A percentile compares a stretch with the other conserved stretches of the same genome.
These are phyloP conservation scores for Pythium brassicae DNA, from an alignment of 352 stramenopile genomes.

Conservation along the genomic window DNA sequence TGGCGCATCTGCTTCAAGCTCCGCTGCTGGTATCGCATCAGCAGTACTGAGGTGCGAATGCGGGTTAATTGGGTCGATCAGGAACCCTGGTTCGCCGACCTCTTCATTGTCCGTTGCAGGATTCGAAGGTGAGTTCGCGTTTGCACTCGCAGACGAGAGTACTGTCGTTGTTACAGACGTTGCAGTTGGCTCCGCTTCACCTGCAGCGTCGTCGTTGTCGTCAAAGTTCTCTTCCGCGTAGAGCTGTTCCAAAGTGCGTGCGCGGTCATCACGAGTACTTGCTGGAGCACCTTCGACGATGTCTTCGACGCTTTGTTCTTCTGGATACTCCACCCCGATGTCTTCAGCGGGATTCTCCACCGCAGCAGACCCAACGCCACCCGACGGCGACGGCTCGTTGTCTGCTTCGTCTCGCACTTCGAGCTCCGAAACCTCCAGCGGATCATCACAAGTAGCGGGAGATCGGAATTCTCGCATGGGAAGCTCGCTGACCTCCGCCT, in stretches of 20 bases:
- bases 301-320: background rate
- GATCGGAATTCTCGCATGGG: background rate
- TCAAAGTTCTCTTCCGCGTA: constrained; percentile 37
- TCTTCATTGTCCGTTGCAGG: background rate
- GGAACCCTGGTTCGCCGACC: background rate
- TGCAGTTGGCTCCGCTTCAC: background rate
- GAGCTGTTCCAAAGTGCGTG: background rate
- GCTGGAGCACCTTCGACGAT: background rate
- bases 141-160: background rate
- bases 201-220: constrained; percentile 8
- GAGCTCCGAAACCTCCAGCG: background rate
- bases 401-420: background rate
- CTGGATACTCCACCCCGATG: background rate
- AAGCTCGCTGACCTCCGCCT: too few relatives aligned
- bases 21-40: background rate
- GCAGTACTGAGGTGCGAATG: background rate
- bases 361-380: background rate
- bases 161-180: background rate
- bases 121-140: background rate
- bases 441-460: background rate
- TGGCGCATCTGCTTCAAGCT: background rate
- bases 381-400: background rate
- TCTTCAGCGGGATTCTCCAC: background rate
- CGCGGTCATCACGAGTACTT: background rate
- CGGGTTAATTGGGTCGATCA: background rate